A percentile compares a stretch with the other conserved stretches of the same genome.
These are phyloP conservation scores for Trichocladium uniseriatum DNA, from an alignment of 495 filamentous ascomycete species.

Conservation along the genomic window DNA sequence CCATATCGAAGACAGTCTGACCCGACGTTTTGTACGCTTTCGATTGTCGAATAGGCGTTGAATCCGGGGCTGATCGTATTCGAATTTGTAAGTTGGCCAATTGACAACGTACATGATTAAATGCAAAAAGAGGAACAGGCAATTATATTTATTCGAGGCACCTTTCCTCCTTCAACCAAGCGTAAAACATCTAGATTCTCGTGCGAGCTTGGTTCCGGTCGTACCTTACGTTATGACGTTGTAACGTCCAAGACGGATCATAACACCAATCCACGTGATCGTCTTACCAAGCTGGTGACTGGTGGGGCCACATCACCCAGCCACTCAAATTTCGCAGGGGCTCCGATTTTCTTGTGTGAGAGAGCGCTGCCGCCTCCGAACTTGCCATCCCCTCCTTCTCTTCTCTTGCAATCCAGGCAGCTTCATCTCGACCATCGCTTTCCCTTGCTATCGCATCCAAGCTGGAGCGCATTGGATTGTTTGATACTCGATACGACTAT, in stretches of 20 bases:
- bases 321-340: slow-evolving; percentile 27
- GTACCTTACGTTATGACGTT: too few species aligned
- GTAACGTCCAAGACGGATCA: neutral
- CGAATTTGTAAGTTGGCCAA: too few species aligned
- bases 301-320: slow-evolving; percentile 22
- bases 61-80: too few species aligned
- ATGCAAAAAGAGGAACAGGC: too few species aligned
- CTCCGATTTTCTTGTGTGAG: slow-evolving; percentile 15
- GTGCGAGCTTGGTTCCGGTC: too few species aligned
- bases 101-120: too few species aligned
- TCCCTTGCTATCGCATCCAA: slow-evolving; percentile 17
- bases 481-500: neutral
- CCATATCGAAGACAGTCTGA: too few species aligned
- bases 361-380: slow-evolving; percentile 1
- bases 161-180: too few species aligned
- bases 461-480: slow-evolving; percentile 13
- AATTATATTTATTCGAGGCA: too few species aligned
- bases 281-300: slow-evolving; percentile 13
- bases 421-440: slow-evolving; percentile 15
- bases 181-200: too few species aligned
- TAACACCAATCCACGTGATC: slow-evolving; percentile 14
- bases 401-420: slow-evolving; percentile 7
- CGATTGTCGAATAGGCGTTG: too few species aligned
- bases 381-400: slow-evolving; percentile 10
- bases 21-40: too few species aligned